Evolutionary conservation across 495 filamentous ascomycete species (phyloP).

Genomic region (Articulospora tetracladia): DNA sequence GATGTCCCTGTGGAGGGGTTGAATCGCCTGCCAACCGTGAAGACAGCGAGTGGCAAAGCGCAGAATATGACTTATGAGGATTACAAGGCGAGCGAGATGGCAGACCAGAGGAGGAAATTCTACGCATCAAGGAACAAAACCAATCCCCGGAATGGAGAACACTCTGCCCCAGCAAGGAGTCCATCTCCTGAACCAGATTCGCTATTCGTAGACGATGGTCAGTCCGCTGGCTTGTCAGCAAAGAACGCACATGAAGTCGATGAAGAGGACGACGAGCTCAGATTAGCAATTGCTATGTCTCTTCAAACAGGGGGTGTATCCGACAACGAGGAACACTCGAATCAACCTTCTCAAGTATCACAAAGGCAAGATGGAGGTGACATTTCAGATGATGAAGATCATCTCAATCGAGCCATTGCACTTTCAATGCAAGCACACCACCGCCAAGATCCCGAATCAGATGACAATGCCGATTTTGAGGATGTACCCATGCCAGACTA

Average conservation of each 20-base stretch:
- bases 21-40: constrained; percentile 73
- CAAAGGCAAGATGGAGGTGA: constrained; percentile 44
- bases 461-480: constrained; percentile 43
- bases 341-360: constrained; percentile 80
- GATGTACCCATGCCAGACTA: constrained; percentile 45
- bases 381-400: constrained; percentile 28
- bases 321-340: constrained; percentile 73
- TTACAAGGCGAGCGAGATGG: constrained; percentile 32
- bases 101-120: constrained; percentile 20
- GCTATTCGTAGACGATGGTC: constrained; percentile 54
- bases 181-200: constrained; percentile 38
- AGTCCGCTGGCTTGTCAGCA: constrained; percentile 25
- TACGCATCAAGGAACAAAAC: constrained; percentile 6
- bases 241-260: constrained; percentile 35
- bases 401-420: constrained; percentile 29
- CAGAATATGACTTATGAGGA: constrained; percentile 29
- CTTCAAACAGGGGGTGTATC: constrained; percentile 44
- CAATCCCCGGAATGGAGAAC: constrained; percentile 9
- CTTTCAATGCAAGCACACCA: constrained; percentile 27
- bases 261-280: constrained; percentile 74
- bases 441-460: constrained; percentile 19
- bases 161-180: background rate
- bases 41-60: constrained; percentile 1
- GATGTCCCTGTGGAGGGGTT: constrained; percentile 94
- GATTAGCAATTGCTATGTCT: constrained; percentile 80